Percentiles rank a stretch among this genome's conserved stretches.
Conservation (phyloP, 352 stramenopile species). For the Phytopythium vexans region DNA sequence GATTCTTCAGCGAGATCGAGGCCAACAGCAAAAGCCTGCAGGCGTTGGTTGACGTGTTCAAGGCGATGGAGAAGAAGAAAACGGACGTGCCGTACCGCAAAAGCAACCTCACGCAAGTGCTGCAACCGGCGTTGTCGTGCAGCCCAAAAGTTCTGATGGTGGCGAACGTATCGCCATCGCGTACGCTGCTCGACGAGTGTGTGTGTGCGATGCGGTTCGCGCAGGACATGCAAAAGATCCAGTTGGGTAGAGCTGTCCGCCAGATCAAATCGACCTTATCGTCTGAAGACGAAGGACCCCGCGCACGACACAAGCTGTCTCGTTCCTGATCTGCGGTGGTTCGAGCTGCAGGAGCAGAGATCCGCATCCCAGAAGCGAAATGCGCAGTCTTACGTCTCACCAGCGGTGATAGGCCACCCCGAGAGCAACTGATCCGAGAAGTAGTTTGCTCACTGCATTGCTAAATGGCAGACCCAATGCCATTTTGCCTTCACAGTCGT, state of each 20-base stretch:
- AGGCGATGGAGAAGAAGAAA: constrained; percentile 94
- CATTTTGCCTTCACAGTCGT: no score
- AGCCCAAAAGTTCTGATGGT: constrained; percentile 99
- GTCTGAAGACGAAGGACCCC: constrained; percentile 1
- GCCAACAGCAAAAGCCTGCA: constrained; percentile 99
- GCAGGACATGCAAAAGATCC: constrained; percentile 94
- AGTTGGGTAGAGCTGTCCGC: constrained; percentile 92
- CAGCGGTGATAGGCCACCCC: no score
- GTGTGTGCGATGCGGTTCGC: constrained; percentile 98
- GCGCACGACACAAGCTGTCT: no score
- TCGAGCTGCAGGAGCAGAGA: no score
- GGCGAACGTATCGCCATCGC: constrained; percentile 97
- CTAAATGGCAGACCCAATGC: no score
- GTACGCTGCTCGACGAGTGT: constrained; percentile 93
- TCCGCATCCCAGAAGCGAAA: no score
- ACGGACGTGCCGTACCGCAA: constrained; percentile 97
- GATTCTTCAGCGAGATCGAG: constrained; percentile 95
- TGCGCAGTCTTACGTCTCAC: no score
- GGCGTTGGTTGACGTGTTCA: constrained; percentile 97
- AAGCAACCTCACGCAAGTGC: constrained; percentile 98
- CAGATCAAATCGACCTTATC: constrained; percentile 67
- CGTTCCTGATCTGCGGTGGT: no score
- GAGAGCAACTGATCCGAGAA: no score
- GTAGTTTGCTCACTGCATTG: no score
- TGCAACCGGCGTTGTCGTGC: constrained; percentile 98